phyloP scores from a whole-genome alignment of 768 basidiomycete species.

The Pisolithus albus region DNA sequence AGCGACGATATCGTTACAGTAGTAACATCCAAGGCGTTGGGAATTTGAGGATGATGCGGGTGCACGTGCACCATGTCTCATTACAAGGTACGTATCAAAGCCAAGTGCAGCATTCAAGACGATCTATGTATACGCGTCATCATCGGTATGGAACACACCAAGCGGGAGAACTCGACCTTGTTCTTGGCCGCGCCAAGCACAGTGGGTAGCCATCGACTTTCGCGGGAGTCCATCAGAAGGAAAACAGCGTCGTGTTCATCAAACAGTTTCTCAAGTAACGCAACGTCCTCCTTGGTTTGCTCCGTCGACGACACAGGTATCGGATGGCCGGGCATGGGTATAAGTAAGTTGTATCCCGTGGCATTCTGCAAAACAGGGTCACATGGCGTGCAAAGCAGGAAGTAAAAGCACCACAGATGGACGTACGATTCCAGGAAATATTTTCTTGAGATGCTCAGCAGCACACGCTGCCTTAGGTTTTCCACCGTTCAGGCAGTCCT shows the following conservation, averaged over 20 bases:
- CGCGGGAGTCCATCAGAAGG: slow-evolving; percentile 96
- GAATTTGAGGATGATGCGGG: slow-evolving; percentile 21
- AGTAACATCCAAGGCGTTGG: slow-evolving; percentile 80
- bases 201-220: slow-evolving; percentile 94
- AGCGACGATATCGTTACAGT: slow-evolving; percentile 97
- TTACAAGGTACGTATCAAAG: slow-evolving; percentile 93
- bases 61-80: slow-evolving; percentile 82
- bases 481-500: slow-evolving; percentile 87
- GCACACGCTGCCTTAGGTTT: slow-evolving; percentile 92
- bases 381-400: neutral
- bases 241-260: slow-evolving; percentile 87
- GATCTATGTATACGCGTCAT: slow-evolving; percentile 44
- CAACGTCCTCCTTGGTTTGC: slow-evolving; percentile 61
- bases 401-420: neutral
- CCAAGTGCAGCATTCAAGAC: slow-evolving; percentile 93
- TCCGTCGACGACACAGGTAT: slow-evolving; percentile 54
- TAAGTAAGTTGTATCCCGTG: slow-evolving; percentile 65
- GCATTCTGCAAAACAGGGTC: slow-evolving; percentile 54
- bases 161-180: slow-evolving; percentile 47
- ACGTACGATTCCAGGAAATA: slow-evolving; percentile 90
- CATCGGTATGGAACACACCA: neutral
- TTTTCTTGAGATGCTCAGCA: slow-evolving; percentile 74
- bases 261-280: slow-evolving; percentile 67
- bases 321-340: slow-evolving; percentile 98
- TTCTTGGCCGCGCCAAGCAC: slow-evolving; percentile 77